Base-by-base conservation (phyloP, 345 rosid genomes). In the Sisymbrium altissimum region DNA sequence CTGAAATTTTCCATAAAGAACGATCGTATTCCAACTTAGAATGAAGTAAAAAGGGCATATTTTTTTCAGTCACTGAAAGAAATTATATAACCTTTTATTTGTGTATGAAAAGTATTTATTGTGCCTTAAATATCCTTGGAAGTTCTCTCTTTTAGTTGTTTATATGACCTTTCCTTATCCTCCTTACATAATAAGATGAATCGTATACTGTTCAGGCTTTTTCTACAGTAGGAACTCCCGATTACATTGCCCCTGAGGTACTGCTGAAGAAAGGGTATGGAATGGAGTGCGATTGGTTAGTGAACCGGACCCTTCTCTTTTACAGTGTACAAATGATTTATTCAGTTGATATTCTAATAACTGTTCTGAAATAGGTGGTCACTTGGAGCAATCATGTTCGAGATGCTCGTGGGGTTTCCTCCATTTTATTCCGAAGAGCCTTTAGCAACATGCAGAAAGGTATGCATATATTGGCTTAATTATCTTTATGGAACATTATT, bases 381-480 rank as follows among this genome's bases (percentile, higher is more conserved):
- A 36, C 78, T 82, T 60, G 85, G 85, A 71, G 81, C 85, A 70
- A 82, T 82, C 64, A 73, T 82, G 83, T 82, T 79, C 46, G 83
- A 82, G 79, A 82, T 82, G 85, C 85, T 82, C 9, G 83, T 82
- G 53, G 85, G 85, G 64, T 82, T 72, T 77, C 85, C 85, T 3
- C 85, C 85, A 70, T 82, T 82, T 74, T 82, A 82, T 57, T 77
- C 85, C 4, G 83, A 82, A 54, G 81, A 82, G 65, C 78, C 85
- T 23, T 73, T 82, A 65, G 77, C 83, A 3, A 82, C 85, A 43
- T 79, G 85, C 73, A 76, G 85, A 70, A 82, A 82, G 83, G 85
- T 77, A 82, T 72, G 68, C 66, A 52, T 32, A 49, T 61, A 70
- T 77, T 46, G 68, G 46, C 79, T 76, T 74, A 17, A 64, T 25